phyloP scores from a whole-genome alignment of 2,329 filamentous ascomycete species.

The Neonectria faginata region DNA sequence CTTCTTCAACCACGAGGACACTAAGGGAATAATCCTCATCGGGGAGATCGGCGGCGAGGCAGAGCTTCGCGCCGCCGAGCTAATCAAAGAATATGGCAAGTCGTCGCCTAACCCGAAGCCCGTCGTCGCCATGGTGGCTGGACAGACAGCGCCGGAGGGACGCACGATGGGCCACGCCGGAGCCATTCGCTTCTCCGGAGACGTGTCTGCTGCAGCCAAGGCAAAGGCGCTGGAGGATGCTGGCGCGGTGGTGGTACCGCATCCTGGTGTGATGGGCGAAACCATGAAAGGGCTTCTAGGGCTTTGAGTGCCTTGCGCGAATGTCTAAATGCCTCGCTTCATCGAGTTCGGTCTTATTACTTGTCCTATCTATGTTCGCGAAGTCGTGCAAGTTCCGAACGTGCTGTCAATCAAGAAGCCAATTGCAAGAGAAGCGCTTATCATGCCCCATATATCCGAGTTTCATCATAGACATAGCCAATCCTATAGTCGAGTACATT shows the following conservation, averaged over 20 bases:
- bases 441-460: neutral
- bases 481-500: neutral
- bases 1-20: conserved; percentile 75
- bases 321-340: neutral
- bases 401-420: neutral
- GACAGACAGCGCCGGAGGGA: conserved; percentile 69
- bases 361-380: neutral
- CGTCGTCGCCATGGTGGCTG: conserved; percentile 73
- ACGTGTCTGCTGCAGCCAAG: conserved; percentile 50
- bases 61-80: conserved; percentile 77
- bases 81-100: conserved; percentile 73
- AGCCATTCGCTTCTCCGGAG: conserved; percentile 60
- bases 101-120: conserved; percentile 71
- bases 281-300: conserved; percentile 49
- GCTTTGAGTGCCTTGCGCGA: neutral
- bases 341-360: neutral
- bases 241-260: conserved; percentile 53
- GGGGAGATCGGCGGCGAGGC: conserved; percentile 78
- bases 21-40: conserved; percentile 77
- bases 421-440: neutral
- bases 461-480: neutral
- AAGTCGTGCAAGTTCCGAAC: neutral
- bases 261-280: conserved; percentile 53
- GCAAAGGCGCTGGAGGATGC: conserved; percentile 50
- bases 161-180: conserved; percentile 80